phyloP scores from a whole-genome alignment of 441 rosid genomes.

The Daphne laureola region DNA sequence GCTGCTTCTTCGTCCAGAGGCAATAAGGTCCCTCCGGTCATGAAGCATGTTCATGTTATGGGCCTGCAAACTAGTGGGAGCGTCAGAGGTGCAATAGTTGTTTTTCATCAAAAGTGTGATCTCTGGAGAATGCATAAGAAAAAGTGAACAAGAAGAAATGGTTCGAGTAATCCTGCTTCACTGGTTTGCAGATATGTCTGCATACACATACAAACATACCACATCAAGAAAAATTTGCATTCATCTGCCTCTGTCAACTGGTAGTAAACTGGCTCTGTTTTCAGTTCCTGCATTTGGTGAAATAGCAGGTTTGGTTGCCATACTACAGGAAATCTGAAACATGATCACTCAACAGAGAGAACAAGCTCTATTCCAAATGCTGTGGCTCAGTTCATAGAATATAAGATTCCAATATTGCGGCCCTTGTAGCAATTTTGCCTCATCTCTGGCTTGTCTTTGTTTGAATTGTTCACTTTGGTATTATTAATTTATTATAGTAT shows the following conservation, averaged over 20 bases:
- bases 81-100: conserved; percentile 92
- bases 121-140: conserved; percentile 81
- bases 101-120: conserved; percentile 90
- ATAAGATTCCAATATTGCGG: no score
- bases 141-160: conserved; percentile 26
- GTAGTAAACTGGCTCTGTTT: neutral
- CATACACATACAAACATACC: conserved; percentile 35
- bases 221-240: conserved; percentile 82
- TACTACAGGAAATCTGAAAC: neutral
- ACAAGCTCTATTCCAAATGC: neutral
- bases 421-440: no score
- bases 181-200: neutral
- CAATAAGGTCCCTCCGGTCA: conserved; percentile 82
- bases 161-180: neutral
- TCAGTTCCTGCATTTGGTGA: conserved; percentile 15
- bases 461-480: no score
- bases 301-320: neutral
- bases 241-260: neutral
- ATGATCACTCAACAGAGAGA: neutral
- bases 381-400: no score
- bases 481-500: no score
- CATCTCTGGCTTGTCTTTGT: no score
- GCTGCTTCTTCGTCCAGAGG: conserved; percentile 53
- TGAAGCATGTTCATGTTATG: conserved; percentile 94
- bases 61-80: conserved; percentile 83